A percentile compares a stretch with the other conserved stretches of the same genome.
These are phyloP conservation scores for Kondoa malvinella DNA, from an alignment of 768 basidiomycete species.

Conservation along the genomic window DNA sequence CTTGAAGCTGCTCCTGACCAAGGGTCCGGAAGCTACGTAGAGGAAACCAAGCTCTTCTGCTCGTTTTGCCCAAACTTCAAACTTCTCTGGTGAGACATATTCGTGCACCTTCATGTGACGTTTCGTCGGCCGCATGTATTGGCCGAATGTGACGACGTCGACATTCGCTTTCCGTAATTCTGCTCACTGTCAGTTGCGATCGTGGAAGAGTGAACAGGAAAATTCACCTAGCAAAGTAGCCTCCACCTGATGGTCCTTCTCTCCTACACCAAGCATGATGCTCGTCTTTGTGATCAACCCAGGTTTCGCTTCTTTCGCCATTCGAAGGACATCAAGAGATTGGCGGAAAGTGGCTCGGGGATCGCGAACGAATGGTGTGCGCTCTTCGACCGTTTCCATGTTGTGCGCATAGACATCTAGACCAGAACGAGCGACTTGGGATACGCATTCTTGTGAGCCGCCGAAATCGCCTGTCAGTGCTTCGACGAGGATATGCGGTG, in stretches of 20 bases:
- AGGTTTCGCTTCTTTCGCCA: constrained; percentile 61
- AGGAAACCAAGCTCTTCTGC: constrained; percentile 91
- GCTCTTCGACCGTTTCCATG: constrained; percentile 80
- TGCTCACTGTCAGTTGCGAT: constrained; percentile 29
- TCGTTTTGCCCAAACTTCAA: constrained; percentile 71
- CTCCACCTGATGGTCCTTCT: constrained; percentile 62
- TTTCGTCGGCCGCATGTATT: constrained; percentile 99
- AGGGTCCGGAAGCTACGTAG: constrained; percentile 89
- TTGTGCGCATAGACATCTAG: constrained; percentile 98
- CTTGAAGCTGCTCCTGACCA: constrained; percentile 95
- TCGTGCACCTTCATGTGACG: constrained; percentile 97
- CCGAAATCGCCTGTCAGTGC: constrained; percentile 90
- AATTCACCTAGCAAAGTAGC: constrained; percentile 61
- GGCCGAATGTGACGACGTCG: constrained; percentile 96
- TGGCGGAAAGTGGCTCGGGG: constrained; percentile 54
- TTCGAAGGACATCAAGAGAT: constrained; percentile 60
- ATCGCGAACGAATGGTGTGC: constrained; percentile 90
- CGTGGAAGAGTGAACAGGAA: not conserved
- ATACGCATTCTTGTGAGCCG: constrained; percentile 56
- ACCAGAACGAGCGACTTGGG: constrained; percentile 72
- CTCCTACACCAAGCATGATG: constrained; percentile 95
- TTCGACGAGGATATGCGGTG: constrained; percentile 88
- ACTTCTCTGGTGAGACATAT: constrained; percentile 85
- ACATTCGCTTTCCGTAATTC: constrained; percentile 75
- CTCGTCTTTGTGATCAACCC: constrained; percentile 76